Evolutionary conservation across 2,329 filamentous ascomycete species (phyloP).

Genomic region (Apiospora saccharicola): DNA sequence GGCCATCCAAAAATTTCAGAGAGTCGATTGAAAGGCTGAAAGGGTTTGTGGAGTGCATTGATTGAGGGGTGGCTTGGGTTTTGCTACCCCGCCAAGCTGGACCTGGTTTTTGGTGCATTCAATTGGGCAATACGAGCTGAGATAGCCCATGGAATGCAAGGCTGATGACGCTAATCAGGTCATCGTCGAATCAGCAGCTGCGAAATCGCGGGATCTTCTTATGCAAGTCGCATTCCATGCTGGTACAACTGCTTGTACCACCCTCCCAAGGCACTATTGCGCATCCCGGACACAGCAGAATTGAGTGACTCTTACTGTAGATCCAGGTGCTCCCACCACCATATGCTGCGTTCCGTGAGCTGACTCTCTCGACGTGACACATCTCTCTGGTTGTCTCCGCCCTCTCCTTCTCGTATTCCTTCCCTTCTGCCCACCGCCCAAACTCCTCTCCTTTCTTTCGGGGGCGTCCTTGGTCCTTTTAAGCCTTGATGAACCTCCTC

Average conservation of each 20-base stretch:
- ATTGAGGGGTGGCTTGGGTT: conserved; percentile 7
- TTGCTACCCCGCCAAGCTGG: conserved; percentile 13
- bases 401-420: conserved; percentile 29
- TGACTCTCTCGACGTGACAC: conserved; percentile 27
- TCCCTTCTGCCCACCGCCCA: conserved; percentile 31
- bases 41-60: not conserved
- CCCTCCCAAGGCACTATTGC: not conserved
- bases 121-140: not conserved
- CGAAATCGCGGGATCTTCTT: conserved; percentile 8
- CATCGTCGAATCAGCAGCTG: not conserved
- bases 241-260: not conserved
- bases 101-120: not conserved
- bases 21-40: not conserved
- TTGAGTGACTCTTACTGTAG: conserved; percentile 21
- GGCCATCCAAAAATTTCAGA: conserved; percentile 10
- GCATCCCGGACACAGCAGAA: conserved; percentile 5
- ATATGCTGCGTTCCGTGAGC: conserved; percentile 24
- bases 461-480: conserved; percentile 23
- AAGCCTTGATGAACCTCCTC: conserved; percentile 44
- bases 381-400: conserved; percentile 19
- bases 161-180: not conserved
- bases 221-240: not conserved
- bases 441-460: conserved; percentile 27
- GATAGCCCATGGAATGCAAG: not conserved
- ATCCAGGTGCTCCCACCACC: not conserved